Evolutionary conservation across 768 basidiomycete species (phyloP).

Genomic region (Amanita rubescens): DNA sequence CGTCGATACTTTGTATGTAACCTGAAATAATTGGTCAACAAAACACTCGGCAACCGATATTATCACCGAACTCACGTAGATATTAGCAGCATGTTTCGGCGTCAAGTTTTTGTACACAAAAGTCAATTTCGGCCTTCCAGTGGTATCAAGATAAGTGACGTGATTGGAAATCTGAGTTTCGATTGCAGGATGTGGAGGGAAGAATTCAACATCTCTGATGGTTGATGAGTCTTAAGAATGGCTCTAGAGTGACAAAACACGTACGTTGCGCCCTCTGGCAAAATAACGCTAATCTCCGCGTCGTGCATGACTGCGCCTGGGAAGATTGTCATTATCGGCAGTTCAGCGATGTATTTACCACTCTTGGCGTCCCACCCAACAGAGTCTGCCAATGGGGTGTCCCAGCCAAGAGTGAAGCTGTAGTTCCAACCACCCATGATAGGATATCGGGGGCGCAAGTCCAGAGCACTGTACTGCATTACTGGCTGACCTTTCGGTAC

Average conservation of each 20-base stretch:
- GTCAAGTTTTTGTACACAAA: conserved; percentile 71
- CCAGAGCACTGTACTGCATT: conserved; percentile 60
- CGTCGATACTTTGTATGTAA: conserved; percentile 79
- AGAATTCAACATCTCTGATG: conserved; percentile 67
- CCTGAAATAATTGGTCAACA: conserved; percentile 34
- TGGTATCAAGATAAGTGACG: conserved; percentile 86
- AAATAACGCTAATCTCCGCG: conserved; percentile 68
- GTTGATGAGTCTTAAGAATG: neutral
- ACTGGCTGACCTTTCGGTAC: conserved; percentile 46
- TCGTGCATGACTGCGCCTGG: conserved; percentile 76
- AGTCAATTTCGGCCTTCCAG: conserved; percentile 74
- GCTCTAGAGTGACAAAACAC: conserved; percentile 22
- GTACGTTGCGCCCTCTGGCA: conserved; percentile 96
- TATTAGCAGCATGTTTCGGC: conserved; percentile 66
- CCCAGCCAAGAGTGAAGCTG: conserved; percentile 90
- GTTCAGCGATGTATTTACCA: conserved; percentile 63
- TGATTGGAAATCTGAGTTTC: conserved; percentile 57
- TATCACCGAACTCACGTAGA: conserved; percentile 59
- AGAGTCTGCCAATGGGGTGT: conserved; percentile 74
- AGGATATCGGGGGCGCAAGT: conserved; percentile 86
- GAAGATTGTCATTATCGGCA: conserved; percentile 82
- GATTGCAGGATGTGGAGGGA: conserved; percentile 70
- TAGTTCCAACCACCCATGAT: conserved; percentile 98
- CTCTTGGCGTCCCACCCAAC: conserved; percentile 55
- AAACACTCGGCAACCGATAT: neutral